These are phyloP conservation scores for Penicilliopsis zonata DNA, from an alignment of 495 filamentous ascomycete genomes.

Conservation along the genomic window DNA sequence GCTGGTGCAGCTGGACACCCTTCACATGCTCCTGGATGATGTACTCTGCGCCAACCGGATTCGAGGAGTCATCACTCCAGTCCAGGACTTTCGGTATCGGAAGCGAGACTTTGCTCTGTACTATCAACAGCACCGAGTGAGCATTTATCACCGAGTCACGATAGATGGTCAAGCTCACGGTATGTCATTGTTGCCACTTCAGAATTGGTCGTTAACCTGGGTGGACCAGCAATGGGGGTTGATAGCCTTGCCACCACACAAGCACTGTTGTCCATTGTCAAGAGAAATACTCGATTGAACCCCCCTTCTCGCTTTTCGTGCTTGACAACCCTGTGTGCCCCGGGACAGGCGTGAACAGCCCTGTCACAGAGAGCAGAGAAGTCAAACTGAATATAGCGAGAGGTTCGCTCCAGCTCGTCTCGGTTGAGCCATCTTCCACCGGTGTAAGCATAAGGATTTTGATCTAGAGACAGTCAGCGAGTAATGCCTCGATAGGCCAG, in stretches of 20 bases:
- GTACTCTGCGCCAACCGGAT: conserved; percentile 29
- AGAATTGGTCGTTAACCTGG: conserved; percentile 25
- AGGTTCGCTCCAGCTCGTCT: conserved; percentile 24
- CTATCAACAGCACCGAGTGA: conserved; percentile 10
- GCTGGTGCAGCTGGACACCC: conserved; percentile 24
- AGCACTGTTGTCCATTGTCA: conserved; percentile 20
- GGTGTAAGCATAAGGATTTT: conserved; percentile 26
- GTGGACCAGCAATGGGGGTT: conserved; percentile 22
- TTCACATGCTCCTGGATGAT: conserved; percentile 31
- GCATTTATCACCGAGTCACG: background rate
- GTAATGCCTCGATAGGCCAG: too few species aligned
- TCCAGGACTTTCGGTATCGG: conserved; percentile 28
- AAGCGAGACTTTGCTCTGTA: conserved; percentile 20
- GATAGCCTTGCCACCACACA: conserved; percentile 28
- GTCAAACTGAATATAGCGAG: conserved; percentile 25
- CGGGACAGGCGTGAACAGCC: conserved; percentile 14
- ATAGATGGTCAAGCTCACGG: conserved; percentile 13
- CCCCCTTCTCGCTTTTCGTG: conserved; percentile 31
- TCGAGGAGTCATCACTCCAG: conserved; percentile 28
- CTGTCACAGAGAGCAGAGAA: conserved; percentile 24
- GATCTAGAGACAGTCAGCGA: conserved; percentile 8
- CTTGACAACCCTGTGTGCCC: conserved; percentile 11
- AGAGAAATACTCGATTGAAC: conserved; percentile 29
- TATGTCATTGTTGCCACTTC: conserved; percentile 37
- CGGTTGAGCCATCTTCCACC: conserved; percentile 29